Conservation (phyloP, 306 rosid species). For the Herpetospermum pedunculosum region DNA sequence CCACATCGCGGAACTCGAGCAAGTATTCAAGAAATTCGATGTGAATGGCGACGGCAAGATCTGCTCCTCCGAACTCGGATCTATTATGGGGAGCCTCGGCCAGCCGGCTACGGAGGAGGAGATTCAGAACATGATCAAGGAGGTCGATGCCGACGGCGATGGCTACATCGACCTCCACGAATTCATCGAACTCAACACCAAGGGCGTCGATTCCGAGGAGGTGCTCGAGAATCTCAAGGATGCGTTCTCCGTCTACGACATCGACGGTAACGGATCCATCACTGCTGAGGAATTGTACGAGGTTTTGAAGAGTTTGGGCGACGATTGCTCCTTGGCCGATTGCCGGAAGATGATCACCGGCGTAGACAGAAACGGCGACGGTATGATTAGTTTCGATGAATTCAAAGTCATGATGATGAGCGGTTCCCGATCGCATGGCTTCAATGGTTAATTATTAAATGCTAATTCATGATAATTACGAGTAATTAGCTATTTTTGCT, state of each 20-base stretch:
- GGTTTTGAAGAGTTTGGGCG: conserved; percentile 67
- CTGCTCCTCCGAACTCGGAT: conserved; percentile 65
- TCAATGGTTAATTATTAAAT: background rate
- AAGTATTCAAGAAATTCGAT: conserved; percentile 76
- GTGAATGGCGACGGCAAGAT: conserved; percentile 91
- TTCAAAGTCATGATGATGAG: conserved; percentile 82
- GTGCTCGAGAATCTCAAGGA: conserved; percentile 58
- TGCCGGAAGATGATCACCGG: conserved; percentile 78
- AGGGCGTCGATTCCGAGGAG: conserved; percentile 69
- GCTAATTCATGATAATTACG: background rate
- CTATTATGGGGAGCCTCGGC: conserved; percentile 62
- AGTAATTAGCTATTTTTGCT: conserved; percentile 5
- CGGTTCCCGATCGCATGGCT: conserved; percentile 44
- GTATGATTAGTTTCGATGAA: conserved; percentile 77
- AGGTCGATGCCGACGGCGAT: conserved; percentile 80
- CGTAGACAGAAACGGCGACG: conserved; percentile 76
- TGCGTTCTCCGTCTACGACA: conserved; percentile 76
- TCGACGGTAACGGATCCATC: conserved; percentile 76
- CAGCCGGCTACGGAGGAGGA: conserved; percentile 49
- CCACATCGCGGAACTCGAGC: conserved; percentile 51
- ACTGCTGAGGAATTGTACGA: conserved; percentile 70
- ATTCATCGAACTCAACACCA: conserved; percentile 71
- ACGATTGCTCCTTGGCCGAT: conserved; percentile 67
- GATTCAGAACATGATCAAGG: conserved; percentile 44
- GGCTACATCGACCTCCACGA: conserved; percentile 66